A percentile compares a stretch with the other conserved stretches of the same genome.
Conservation (phyloP, 805 yeast species). For the Hanseniaspora vineae region DNA sequence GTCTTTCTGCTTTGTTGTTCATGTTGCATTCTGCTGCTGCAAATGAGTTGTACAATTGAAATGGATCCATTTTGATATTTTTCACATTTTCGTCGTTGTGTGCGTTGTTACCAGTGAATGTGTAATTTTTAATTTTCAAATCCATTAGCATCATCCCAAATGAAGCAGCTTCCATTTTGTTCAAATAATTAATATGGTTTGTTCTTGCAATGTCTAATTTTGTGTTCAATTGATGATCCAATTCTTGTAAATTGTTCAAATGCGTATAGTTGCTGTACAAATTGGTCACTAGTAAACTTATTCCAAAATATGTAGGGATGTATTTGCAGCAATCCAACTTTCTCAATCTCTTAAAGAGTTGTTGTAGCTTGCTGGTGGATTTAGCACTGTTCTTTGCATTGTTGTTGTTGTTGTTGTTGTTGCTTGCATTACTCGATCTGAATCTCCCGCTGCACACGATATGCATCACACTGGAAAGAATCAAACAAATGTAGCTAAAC, state of each 20-base stretch:
- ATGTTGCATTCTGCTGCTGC: too few species aligned
- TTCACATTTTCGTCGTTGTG: too few species aligned
- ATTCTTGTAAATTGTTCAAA: background rate
- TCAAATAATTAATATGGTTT: background rate
- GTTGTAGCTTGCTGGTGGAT: too few species aligned
- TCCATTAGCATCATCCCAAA: too few species aligned
- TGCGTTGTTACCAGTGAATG: too few species aligned
- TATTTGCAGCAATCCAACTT: background rate
- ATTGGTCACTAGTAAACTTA: background rate
- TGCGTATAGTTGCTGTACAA: background rate
- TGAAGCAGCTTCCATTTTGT: too few species aligned
- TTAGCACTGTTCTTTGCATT: background rate
- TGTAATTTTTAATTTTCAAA: too few species aligned
- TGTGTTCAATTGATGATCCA: background rate
- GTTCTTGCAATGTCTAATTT: background rate
- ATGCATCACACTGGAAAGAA: background rate
- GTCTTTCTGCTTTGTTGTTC: too few species aligned
- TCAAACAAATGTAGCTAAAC: background rate
- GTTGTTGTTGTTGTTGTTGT: background rate
- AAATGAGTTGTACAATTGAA: too few species aligned
- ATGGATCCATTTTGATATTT: too few species aligned
- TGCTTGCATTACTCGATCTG: too few species aligned
- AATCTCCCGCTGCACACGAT: background rate
- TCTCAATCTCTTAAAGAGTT: too few species aligned
- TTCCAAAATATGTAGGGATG: background rate